A percentile compares a stretch with the other conserved stretches of the same genome.
Evolutionary conservation across 306 rosid species (phyloP).

Genomic region (Cucumis sativus): DNA sequence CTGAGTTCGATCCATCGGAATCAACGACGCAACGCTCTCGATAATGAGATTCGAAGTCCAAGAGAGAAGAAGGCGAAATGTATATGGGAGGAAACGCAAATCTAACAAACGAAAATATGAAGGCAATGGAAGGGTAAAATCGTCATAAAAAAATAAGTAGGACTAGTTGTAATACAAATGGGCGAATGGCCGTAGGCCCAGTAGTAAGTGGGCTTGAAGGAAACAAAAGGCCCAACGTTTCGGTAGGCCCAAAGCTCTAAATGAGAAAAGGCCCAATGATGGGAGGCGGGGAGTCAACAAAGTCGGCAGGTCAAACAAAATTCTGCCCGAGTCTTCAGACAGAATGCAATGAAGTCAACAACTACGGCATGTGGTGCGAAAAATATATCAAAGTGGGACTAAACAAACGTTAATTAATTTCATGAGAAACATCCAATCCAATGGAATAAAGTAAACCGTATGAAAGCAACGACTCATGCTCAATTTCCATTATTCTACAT

Average conservation of each 20-base stretch:
- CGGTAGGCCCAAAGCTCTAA: neutral
- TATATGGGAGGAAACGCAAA: neutral
- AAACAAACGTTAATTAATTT: neutral
- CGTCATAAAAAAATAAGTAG: neutral
- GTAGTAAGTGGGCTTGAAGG: neutral
- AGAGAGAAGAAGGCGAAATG: neutral
- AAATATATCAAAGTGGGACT: neutral
- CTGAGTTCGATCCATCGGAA: slow-evolving; percentile 60
- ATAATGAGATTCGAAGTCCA: neutral
- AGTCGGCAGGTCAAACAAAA: slow-evolving; percentile 4
- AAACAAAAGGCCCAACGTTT: neutral
- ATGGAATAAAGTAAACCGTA: neutral
- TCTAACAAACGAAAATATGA: neutral
- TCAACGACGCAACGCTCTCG: neutral
- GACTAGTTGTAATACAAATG: neutral
- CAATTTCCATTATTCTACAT: neutral
- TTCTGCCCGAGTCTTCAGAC: neutral
- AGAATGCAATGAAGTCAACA: neutral
- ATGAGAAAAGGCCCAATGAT: neutral
- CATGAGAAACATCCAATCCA: neutral
- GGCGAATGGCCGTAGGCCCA: neutral
- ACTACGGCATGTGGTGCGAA: neutral
- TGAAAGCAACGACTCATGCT: neutral
- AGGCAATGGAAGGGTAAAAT: neutral
- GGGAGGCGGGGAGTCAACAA: neutral